Base-by-base conservation (phyloP, 495 filamentous ascomycete species). In the Aspergillus conjunctus region DNA sequence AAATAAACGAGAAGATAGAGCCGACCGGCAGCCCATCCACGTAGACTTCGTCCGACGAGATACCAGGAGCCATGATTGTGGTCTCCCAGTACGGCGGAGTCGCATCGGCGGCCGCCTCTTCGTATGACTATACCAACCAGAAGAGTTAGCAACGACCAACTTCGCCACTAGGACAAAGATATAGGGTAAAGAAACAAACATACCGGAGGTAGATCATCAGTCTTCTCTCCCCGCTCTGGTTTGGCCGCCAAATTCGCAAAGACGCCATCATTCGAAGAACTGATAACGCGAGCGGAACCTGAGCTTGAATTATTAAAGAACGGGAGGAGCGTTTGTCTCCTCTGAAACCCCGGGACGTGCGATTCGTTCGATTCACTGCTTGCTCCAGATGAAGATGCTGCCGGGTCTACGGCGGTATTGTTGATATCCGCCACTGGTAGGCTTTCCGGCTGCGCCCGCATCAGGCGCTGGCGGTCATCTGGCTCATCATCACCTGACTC, bases 1-100 rank as follows among this genome's bases (percentile, higher is more conserved):
- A 98, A 60, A 97, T 79, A 68, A 98, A 98, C 56, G 87, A 89
- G 80, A 98, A 98, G 65, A 98, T 77, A 34, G 92, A 95, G 68
- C 94, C 94, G 61, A 98, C 95, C 3, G 95, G 92, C 64, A 98
- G 83, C 64, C 94, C 95, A 71, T 98, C 93, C 44, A 98, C 88
- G 71, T 91, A 98, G 51, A 98, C 94, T 73, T 98, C 94, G 68
- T 98, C 92, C 32, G 83, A 82, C 2, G 88, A 88, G 48, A 87
- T 84, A 32, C 93, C 93, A 7, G 94, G 95, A 3, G 93, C 91
- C 57, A 98, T 83, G 66, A 98, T 97, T 2, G 94, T 97, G 17
- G 93, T 98, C 76, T 98, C 94, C 94, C 94, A 98, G 73, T 98
- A 98, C 3, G 95, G 94, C 0, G 94, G 94, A 37, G 94, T 92